phyloP scores from a whole-genome alignment of 768 basidiomycete species.

The Albatrellus ellisii region DNA sequence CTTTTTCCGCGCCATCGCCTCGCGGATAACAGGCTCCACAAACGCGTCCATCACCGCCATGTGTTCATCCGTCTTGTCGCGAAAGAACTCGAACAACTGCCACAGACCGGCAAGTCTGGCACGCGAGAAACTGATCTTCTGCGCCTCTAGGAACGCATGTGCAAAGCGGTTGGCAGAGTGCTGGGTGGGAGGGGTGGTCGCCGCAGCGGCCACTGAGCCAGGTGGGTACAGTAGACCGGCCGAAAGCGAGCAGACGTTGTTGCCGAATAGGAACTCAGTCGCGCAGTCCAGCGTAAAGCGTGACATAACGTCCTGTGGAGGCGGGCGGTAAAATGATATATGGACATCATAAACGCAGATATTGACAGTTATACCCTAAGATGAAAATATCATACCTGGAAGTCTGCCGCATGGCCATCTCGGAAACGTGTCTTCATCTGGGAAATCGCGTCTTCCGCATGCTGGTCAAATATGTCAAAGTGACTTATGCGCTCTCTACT shows the following conservation, averaged over 20 bases:
- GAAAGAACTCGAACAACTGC: neutral
- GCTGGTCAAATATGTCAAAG: constrained; percentile 20
- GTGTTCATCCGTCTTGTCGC: neutral
- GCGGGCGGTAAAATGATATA: neutral
- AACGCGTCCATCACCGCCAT: constrained; percentile 3
- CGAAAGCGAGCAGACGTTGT: constrained; percentile 24
- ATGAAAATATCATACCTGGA: neutral
- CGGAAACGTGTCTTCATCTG: constrained; percentile 35
- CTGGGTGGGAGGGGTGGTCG: constrained; percentile 14
- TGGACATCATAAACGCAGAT: too few species aligned
- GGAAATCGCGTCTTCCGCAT: constrained; percentile 16
- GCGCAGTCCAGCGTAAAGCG: constrained; percentile 40
- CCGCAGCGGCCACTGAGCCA: constrained; percentile 13
- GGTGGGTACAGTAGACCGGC: constrained; percentile 26
- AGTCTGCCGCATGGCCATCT: constrained; percentile 26
- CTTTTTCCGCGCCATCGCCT: constrained; percentile 9
- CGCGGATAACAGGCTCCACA: constrained; percentile 2
- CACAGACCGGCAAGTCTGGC: neutral
- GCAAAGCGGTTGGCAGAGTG: constrained; percentile 7
- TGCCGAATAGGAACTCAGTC: constrained; percentile 36
- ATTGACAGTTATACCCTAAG: too few species aligned
- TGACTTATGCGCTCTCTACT: constrained; percentile 19
- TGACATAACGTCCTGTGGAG: constrained; percentile 25
- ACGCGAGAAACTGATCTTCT: neutral
- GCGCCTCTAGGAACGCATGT: constrained; percentile 4